Evolutionary conservation across 163 green algal species (phyloP).

Genomic region (Coccomyxa subellipsoidea): DNA sequence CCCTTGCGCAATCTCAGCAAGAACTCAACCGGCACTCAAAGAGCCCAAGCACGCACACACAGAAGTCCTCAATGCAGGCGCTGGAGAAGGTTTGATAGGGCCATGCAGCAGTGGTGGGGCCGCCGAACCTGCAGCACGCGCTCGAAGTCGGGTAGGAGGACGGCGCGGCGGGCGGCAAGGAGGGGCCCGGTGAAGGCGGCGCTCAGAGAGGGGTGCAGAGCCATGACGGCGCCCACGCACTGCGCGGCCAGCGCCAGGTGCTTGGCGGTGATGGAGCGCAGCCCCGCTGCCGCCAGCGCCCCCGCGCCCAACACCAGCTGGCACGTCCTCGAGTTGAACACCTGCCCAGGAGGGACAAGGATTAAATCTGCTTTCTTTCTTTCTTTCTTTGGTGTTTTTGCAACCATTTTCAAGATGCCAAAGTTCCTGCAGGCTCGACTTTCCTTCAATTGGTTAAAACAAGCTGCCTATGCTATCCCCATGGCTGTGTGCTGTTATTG

Average conservation of each 20-base stretch:
- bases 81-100: too few species aligned
- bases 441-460: neutral
- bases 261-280: conserved; percentile 95
- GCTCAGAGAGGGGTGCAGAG: conserved; percentile 59
- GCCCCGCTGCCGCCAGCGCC: conserved; percentile 76
- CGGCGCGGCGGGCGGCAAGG: conserved; percentile 36
- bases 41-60: too few species aligned
- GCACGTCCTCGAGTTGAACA: conserved; percentile 79
- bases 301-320: conserved; percentile 81
- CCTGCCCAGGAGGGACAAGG: conserved; percentile 21
- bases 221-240: conserved; percentile 60
- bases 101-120: too few species aligned
- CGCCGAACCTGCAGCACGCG: conserved; percentile 57
- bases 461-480: too few species aligned
- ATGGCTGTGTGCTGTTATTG: too few species aligned
- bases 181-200: conserved; percentile 39
- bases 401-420: neutral
- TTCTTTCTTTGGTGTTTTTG: too few species aligned
- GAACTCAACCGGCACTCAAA: too few species aligned
- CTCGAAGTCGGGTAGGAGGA: conserved; percentile 78
- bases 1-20: too few species aligned
- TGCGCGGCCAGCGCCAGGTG: conserved; percentile 87
- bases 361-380: neutral
- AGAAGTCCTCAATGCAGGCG: too few species aligned
- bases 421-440: neutral